A percentile compares a stretch with the other conserved stretches of the same genome.
These are phyloP conservation scores for Psilocybe sp. DNA, from an alignment of 768 basidiomycete genomes.

Conservation along the genomic window DNA sequence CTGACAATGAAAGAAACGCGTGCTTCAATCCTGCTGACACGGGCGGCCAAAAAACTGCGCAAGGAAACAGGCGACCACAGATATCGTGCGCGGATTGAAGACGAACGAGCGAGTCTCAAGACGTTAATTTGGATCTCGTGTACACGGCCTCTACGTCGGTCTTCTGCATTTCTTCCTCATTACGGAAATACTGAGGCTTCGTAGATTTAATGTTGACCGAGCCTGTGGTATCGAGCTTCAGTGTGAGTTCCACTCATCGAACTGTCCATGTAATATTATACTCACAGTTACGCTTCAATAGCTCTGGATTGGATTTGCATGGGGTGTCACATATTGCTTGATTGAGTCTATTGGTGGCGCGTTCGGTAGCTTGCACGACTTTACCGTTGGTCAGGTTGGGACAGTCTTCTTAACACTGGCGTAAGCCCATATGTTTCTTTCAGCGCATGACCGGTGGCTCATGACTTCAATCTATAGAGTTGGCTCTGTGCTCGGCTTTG, in stretches of 20 bases:
- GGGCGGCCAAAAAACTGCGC: constrained; percentile 59
- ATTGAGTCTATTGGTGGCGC: constrained; percentile 61
- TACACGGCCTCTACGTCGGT: constrained; percentile 69
- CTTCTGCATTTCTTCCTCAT: background rate
- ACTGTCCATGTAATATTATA: constrained; percentile 24
- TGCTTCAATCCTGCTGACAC: constrained; percentile 63
- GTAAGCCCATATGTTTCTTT: constrained; percentile 29
- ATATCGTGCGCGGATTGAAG: constrained; percentile 63
- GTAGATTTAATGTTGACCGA: constrained; percentile 69
- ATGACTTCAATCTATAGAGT: constrained; percentile 35
- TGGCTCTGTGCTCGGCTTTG: constrained; percentile 50
- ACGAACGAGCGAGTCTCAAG: constrained; percentile 52
- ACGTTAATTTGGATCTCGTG: constrained; percentile 67
- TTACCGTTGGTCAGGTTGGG: constrained; percentile 58
- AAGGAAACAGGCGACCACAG: constrained; percentile 62
- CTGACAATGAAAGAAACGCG: constrained; percentile 74
- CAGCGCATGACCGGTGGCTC: background rate
- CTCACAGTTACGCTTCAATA: constrained; percentile 19
- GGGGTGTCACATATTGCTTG: constrained; percentile 74
- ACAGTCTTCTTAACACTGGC: constrained; percentile 55
- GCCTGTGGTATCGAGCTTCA: constrained; percentile 71
- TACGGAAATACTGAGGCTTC: background rate
- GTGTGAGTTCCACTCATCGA: constrained; percentile 39
- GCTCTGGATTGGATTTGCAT: constrained; percentile 73
- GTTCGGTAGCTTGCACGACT: constrained; percentile 55